These are phyloP conservation scores for Diaporthe humulicola DNA, from an alignment of 2,329 filamentous ascomycete species.

Conservation along the genomic window DNA sequence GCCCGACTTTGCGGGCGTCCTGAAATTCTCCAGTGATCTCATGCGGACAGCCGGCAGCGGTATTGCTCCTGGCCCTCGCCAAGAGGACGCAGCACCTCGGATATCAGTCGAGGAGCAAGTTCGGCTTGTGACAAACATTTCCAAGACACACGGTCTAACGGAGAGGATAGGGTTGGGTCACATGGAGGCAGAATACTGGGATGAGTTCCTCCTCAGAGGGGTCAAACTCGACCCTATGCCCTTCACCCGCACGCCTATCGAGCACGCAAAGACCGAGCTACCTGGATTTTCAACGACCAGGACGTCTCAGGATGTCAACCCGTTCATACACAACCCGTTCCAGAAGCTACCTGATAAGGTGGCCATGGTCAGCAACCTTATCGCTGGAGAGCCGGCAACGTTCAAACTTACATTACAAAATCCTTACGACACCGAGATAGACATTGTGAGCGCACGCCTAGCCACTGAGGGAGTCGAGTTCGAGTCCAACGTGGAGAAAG, in stretches of 20 bases:
- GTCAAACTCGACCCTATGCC: slow-evolving; percentile 77
- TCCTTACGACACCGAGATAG: slow-evolving; percentile 91
- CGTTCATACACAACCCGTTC: slow-evolving; percentile 97
- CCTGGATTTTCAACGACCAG: slow-evolving; percentile 64
- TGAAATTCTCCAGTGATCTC: slow-evolving; percentile 87
- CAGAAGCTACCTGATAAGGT: slow-evolving; percentile 75
- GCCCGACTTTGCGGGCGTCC: slow-evolving; percentile 90
- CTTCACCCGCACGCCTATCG: slow-evolving; percentile 71
- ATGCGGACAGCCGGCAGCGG: slow-evolving; percentile 86
- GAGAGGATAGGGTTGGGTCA: slow-evolving; percentile 78
- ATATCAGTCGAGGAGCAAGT: slow-evolving; percentile 87
- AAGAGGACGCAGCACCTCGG: slow-evolving; percentile 77
- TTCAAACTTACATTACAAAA: slow-evolving; percentile 93
- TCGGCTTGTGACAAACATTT: slow-evolving; percentile 86
- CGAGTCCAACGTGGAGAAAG: slow-evolving; percentile 73
- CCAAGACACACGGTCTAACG: slow-evolving; percentile 84
- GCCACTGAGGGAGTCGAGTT: slow-evolving; percentile 82
- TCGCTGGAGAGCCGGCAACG: slow-evolving; percentile 81
- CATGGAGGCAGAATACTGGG: slow-evolving; percentile 91
- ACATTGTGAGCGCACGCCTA: slow-evolving; percentile 85
- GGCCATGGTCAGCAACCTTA: slow-evolving; percentile 75
- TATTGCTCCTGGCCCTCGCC: slow-evolving; percentile 78
- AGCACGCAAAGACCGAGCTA: slow-evolving; percentile 71
- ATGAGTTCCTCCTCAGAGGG: slow-evolving; percentile 90
- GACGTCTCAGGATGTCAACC: slow-evolving; percentile 76